Conservation (phyloP, 225 moss, liverwort and hornwort species). For the Straminergon stramineum region DNA sequence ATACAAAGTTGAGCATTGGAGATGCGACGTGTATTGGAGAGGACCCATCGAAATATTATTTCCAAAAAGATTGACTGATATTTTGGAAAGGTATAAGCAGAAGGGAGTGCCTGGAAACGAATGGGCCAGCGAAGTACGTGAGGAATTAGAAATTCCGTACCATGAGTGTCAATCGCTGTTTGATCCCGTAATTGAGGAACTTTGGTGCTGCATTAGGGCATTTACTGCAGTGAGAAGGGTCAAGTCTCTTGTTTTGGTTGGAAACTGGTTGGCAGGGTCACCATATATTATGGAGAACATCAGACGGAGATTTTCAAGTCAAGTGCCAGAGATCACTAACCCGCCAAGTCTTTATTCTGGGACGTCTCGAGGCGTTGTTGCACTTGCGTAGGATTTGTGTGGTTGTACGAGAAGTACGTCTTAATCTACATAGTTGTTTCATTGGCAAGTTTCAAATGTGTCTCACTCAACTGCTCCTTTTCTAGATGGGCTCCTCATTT, state of each 20-base stretch:
- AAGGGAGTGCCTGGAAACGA: too few relatives aligned
- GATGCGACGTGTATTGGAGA: rapidly evolving
- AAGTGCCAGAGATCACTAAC: background rate
- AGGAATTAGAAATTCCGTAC: background rate
- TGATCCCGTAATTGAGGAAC: background rate
- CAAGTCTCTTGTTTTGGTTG: background rate
- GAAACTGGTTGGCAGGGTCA: background rate
- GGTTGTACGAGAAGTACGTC: background rate
- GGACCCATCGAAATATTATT: rapidly evolving
- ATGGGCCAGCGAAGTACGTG: background rate
- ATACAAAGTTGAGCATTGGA: background rate
- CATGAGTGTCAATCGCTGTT: background rate
- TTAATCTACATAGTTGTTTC: too few relatives aligned
- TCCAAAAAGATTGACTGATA: rapidly evolving
- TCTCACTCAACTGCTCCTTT: background rate
- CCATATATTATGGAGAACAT: background rate
- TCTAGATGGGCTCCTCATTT: background rate
- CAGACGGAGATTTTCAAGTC: background rate
- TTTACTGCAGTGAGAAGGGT: background rate
- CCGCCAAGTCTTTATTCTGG: rapidly evolving
- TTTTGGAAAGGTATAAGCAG: background rate
- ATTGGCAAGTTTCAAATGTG: background rate
- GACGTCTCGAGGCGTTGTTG: background rate
- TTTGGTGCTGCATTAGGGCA: background rate
- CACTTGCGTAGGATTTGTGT: background rate